Base-by-base conservation (phyloP, 371 early-diverging fungal species). In the Apophysomyces ossiformis region DNA sequence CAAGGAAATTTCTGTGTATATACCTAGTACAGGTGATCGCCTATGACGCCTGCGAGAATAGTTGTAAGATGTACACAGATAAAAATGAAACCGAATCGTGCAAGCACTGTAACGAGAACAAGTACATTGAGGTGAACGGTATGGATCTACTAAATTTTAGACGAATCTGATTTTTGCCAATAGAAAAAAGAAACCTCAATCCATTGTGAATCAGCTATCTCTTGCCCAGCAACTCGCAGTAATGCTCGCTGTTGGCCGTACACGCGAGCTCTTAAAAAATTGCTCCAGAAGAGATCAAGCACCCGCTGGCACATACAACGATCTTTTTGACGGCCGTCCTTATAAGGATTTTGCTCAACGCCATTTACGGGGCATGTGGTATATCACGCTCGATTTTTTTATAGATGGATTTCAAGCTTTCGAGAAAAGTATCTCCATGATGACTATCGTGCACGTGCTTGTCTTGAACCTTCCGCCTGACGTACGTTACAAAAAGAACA, bases 381-480 rank as follows among this genome's bases (percentile, higher is more conserved):
- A 45, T 13, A 45, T 45, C 16, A 16, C 16, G 18, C 16, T 45
- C n/a, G 9, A 7, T 36, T 38, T 37, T 0, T 60, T 38, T 21
- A 37, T 16, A 11, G 38, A 60, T 37, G 41, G 38, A 41, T 36
- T 60, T 41, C 60, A 35, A 45, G 7, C 13, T 37, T 41, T 37
- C 36, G 38, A 38, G 38, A 35, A 5, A 32, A 16, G 60, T 13
- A 37, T 0, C 3, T 39, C 32, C 8, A 11, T 32, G 0, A 61
- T 61, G 61, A 61, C 26, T 7, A 7, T 46, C 43, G n/a, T 45
- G 5, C 61, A 61, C 32, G 0, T 61, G 18, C 45, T 61, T 7
- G 43, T 46, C 45, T 46, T 61, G 35, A 46, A 45, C 35, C 45
- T 61, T 12, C 61, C 61, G 12, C 61, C 61, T 7, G 61, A 61